Base-by-base conservation (phyloP, 2,329 filamentous ascomycete genomes). In the Saccharata proteae region DNA sequence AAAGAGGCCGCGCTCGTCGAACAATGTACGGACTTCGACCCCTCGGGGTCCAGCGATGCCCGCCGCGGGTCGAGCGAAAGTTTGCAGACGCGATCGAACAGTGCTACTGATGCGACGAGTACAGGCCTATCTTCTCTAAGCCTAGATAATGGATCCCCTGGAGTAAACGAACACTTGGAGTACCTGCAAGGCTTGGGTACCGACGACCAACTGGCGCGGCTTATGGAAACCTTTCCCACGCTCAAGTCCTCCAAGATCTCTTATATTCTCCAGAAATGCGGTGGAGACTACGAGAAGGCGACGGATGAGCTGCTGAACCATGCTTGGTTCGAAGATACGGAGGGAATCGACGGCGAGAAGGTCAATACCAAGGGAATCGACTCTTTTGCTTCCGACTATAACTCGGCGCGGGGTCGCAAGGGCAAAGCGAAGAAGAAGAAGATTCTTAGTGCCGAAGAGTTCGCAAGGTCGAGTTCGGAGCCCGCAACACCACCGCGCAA, bases 241-340 rank as follows among this genome's bases (percentile, higher is more conserved):
- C 62, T 86, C 24, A 77, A 75, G 27, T 59, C 60, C 0, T 71
- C 75, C 28, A 77, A 81, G 24, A 65, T 93, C 16, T 60, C 62
- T 24, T 69, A 76, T 39, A 71, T 75, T 0, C 56, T 93, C 30
- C 72, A 71, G 41, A 81, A 82, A 45, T 71, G 66, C 17, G 65
- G 70, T 8, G 72, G 77, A 1, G 72, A 83, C 41, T 70, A 81
- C 22, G 71, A 76, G 36, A 64, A 65, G 10, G 74, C 83, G 2
- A 75, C 92, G 39, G 84, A 93, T 44, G 75, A 84, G 36, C 61
- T 96, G 9, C 67, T 94, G 18, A 92, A 80, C 41, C 65, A 83
- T 10, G 74, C 80, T 13, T 84, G 78, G 46, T 74, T 94, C 4
- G 74, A 83, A 36, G 73, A 84, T 35, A 70, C 70, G 0, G 63